A percentile compares a stretch with the other conserved stretches of the same genome.
phyloP scores from a whole-genome alignment of 106 monocot genomes.

The Alisma plantagoaquatica region DNA sequence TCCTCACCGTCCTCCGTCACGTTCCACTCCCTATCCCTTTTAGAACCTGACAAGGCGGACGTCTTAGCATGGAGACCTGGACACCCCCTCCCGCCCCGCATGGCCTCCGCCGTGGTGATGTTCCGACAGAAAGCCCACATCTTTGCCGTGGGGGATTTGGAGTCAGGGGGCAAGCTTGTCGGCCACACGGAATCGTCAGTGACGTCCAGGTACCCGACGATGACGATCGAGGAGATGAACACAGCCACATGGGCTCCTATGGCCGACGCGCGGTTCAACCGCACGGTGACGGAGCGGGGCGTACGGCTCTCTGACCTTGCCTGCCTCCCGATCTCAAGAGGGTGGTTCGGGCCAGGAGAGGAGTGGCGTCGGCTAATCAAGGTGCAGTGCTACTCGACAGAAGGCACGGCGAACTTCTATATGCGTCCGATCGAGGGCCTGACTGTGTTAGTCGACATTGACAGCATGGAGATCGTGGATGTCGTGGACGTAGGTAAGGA shows the following conservation, averaged over 20 bases:
- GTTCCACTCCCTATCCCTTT: constrained; percentile 69
- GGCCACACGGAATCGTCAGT: neutral
- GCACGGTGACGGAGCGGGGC: constrained; percentile 35
- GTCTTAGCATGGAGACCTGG: constrained; percentile 30
- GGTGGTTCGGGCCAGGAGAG: constrained; percentile 57
- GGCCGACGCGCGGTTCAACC: constrained; percentile 45
- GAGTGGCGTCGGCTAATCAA: constrained; percentile 53
- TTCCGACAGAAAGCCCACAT: constrained; percentile 22
- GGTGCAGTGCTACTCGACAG: constrained; percentile 76
- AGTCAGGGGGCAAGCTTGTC: constrained; percentile 19
- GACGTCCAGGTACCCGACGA: constrained; percentile 56
- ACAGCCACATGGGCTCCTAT: constrained; percentile 37
- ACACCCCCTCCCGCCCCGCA: constrained; percentile 32
- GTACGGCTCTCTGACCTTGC: constrained; percentile 66
- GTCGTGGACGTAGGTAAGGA: constrained; percentile 34
- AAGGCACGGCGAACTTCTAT: constrained; percentile 93
- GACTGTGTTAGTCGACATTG: constrained; percentile 78
- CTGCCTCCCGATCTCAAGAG: constrained; percentile 71
- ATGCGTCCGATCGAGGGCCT: constrained; percentile 96
- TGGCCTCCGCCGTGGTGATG: constrained; percentile 31
- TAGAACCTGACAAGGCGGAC: constrained; percentile 46
- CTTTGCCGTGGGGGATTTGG: constrained; percentile 37
- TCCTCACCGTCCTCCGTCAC: constrained; percentile 52
- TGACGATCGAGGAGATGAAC: constrained; percentile 74
- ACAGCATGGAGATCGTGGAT: constrained; percentile 53